Conservation (phyloP, 306 rosid species). For the Acacia acuminata region DNA sequence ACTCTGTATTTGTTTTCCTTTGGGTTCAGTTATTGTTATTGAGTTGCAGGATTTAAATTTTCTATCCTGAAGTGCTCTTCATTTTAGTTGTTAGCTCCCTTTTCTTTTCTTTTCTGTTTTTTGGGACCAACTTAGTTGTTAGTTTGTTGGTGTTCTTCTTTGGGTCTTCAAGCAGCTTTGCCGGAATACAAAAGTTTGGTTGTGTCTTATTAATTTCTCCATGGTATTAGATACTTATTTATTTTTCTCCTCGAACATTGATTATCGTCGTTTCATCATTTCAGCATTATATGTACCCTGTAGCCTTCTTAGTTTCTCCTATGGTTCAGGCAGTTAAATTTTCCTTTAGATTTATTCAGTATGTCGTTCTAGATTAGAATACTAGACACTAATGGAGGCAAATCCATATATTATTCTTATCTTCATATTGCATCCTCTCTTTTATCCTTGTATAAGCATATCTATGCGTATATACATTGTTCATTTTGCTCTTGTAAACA, state of each 20-base stretch:
- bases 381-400: background rate
- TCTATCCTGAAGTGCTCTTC: background rate
- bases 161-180: background rate
- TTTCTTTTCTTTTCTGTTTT: background rate
- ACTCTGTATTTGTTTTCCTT: background rate
- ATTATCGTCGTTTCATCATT: background rate
- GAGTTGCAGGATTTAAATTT: background rate
- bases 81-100: background rate
- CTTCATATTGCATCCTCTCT: conserved; percentile 11
- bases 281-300: background rate
- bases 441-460: background rate
- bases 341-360: background rate
- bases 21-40: background rate
- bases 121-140: background rate
- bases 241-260: conserved; percentile 2
- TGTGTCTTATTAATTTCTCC: background rate
- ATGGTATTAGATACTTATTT: background rate
- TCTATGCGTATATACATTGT: conserved; percentile 1
- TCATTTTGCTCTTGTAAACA: background rate
- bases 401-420: background rate
- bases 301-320: background rate
- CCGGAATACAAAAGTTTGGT: background rate
- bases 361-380: background rate
- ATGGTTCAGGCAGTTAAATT: background rate
- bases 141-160: background rate